Evolutionary conservation across 2,329 filamentous ascomycete genomes (phyloP), one percentile per base, ranked within the genome.

Genomic region (Fusarium subtropicale): DNA sequence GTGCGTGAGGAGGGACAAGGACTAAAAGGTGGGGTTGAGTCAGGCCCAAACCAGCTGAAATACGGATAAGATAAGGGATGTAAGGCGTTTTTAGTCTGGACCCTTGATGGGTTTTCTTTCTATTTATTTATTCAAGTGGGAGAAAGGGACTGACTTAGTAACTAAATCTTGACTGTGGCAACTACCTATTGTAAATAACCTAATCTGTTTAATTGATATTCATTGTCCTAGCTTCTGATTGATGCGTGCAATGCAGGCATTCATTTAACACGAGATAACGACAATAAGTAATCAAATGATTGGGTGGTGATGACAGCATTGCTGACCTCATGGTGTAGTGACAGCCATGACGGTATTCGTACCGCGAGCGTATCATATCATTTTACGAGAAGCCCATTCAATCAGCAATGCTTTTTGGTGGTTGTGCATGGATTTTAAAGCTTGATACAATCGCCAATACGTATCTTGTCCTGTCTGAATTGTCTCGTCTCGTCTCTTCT

Each of bases 21-120:
- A 55, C 24, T 53, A 56, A 54, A 57, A 69, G 67, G 67, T 70
- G 67, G 67, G 67, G 67, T 71, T 15, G 31, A 55, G 66, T 42
- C 57, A 64, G 53, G 56, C 54, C 38, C 54, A 50, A 61, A 44
- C 53, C 31, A 70, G 65, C 66, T 69, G 66, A 68, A 60, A 64
- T 42, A 53, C 42, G 38, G 54, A 64, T 55, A 41, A 55, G 62
- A 66, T 38, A 64, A 47, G 33, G 34, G 7, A 41, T 10, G 22
- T 54, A 38, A 38, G 36, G 59, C 58, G 50, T 39, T 63, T 59
- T 53, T 48, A 46, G 36, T 39, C 13, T 64, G 6, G 44, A 51
- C 59, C 38, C 51, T 51, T 34, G 7, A 7, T 39, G 3, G n/a
- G 36, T 39, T 46, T 52, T 52, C 33, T 20, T 51, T 20, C 33